Conservation (phyloP, 2,329 filamentous ascomycete genomes). For the Chrysoporthe cubensis region DNA sequence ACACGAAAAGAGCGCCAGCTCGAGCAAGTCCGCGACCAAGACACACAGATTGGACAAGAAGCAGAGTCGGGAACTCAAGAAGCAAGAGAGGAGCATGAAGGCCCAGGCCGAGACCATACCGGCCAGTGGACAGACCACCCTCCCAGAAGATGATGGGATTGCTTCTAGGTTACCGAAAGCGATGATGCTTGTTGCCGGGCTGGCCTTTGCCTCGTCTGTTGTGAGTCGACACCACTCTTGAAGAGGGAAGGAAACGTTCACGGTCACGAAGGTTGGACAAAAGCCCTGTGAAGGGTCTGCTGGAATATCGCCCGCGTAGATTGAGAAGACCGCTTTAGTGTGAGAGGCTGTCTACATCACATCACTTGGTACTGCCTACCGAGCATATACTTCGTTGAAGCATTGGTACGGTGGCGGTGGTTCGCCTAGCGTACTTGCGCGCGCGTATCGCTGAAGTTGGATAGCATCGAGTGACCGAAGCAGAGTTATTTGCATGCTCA, state of each 20-base stretch:
- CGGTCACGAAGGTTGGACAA: too few species aligned
- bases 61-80: conserved; percentile 21
- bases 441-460: too few species aligned
- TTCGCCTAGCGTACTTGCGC: conserved; percentile 3
- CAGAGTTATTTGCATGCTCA: background rate
- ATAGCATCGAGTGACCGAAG: background rate
- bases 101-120: conserved; percentile 7
- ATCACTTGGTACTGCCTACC: background rate
- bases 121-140: background rate
- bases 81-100: conserved; percentile 8
- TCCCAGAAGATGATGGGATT: conserved; percentile 3
- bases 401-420: background rate
- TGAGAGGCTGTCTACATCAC: background rate
- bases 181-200: conserved; percentile 38
- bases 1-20: conserved; percentile 23
- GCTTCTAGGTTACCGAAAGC: conserved; percentile 33
- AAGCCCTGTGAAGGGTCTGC: background rate
- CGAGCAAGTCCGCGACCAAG: conserved; percentile 20
- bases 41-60: conserved; percentile 18
- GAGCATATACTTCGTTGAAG: background rate
- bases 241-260: background rate
- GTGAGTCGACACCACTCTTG: conserved; percentile 26
- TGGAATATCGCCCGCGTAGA: background rate
- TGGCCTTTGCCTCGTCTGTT: conserved; percentile 34
- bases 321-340: background rate